Conservation (phyloP, 352 stramenopile species). For the Globisporangium irregulare region DNA sequence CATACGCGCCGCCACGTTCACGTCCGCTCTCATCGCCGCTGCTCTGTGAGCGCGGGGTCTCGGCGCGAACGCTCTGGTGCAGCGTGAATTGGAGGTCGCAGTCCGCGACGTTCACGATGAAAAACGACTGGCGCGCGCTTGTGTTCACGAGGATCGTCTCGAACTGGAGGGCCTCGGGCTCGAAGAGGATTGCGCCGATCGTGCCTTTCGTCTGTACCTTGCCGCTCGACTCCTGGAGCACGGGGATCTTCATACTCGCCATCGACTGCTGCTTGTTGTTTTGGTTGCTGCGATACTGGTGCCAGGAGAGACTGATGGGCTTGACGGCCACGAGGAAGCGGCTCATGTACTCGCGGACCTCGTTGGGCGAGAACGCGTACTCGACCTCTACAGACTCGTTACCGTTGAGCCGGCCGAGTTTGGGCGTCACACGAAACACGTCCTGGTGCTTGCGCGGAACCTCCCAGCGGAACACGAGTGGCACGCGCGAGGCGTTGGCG, state of each 20-base stretch:
- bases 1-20: not conserved
- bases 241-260: slow-evolving; percentile 18
- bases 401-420: slow-evolving; percentile 76
- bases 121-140: slow-evolving; percentile 54
- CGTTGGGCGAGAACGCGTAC: slow-evolving; percentile 76
- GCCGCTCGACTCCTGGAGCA: slow-evolving; percentile 63
- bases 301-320: slow-evolving; percentile 57
- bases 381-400: slow-evolving; percentile 66
- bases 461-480: slow-evolving; percentile 82
- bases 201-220: slow-evolving; percentile 73
- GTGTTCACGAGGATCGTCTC: slow-evolving; percentile 87
- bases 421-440: slow-evolving; percentile 65
- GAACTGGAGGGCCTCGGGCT: slow-evolving; percentile 62
- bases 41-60: not conserved
- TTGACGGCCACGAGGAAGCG: slow-evolving; percentile 68
- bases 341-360: slow-evolving; percentile 69
- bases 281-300: slow-evolving; percentile 13
- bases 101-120: slow-evolving; percentile 75
- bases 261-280: slow-evolving; percentile 16
- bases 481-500: slow-evolving; percentile 80
- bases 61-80: slow-evolving; percentile 30
- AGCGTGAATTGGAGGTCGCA: slow-evolving; percentile 67
- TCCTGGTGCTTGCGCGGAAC: slow-evolving; percentile 53
- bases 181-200: slow-evolving; percentile 73
- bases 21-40: slow-evolving; percentile 8